phyloP scores from a whole-genome alignment of 2,329 filamentous ascomycete species.

The Claviceps purpurea region DNA sequence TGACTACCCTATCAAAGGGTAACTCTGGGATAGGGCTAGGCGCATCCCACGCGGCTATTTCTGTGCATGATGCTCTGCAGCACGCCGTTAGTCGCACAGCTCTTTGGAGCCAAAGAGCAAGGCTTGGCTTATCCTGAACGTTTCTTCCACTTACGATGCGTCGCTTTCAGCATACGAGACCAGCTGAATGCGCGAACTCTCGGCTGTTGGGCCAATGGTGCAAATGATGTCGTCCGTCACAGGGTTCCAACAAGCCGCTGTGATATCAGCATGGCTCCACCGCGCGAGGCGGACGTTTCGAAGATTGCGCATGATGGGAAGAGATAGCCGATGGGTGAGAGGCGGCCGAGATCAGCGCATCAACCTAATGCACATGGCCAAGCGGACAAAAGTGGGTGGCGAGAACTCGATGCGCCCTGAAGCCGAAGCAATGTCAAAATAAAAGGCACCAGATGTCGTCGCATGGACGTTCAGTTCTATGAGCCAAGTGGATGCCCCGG shows the following conservation, averaged over 20 bases:
- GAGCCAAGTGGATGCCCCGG: not conserved
- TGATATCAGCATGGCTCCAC: slow-evolving; percentile 50
- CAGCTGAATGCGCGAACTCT: slow-evolving; percentile 61
- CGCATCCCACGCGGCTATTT: slow-evolving; percentile 79
- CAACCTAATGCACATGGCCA: not conserved
- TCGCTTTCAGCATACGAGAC: slow-evolving; percentile 36
- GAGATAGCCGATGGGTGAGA: not conserved
- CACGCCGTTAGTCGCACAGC: not conserved
- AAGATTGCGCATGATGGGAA: slow-evolving; percentile 65
- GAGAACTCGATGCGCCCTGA: not conserved
- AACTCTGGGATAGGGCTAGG: slow-evolving; percentile 67
- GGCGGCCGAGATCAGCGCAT: slow-evolving; percentile 3
- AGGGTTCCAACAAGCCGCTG: slow-evolving; percentile 76
- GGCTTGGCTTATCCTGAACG: not conserved
- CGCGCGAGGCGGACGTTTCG: slow-evolving; percentile 60
- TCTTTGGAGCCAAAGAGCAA: not conserved
- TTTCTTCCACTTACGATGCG: slow-evolving; percentile 9
- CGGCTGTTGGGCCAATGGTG: slow-evolving; percentile 66
- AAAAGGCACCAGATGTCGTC: not conserved
- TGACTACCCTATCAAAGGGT: slow-evolving; percentile 59
- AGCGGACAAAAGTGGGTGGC: not conserved
- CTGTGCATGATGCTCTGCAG: slow-evolving; percentile 12
- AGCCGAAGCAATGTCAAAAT: not conserved
- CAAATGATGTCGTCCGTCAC: slow-evolving; percentile 65
- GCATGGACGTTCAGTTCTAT: not conserved